Base-by-base conservation (phyloP, 805 yeast genomes). In the Cyberlindnera xishuangbannaensis region DNA sequence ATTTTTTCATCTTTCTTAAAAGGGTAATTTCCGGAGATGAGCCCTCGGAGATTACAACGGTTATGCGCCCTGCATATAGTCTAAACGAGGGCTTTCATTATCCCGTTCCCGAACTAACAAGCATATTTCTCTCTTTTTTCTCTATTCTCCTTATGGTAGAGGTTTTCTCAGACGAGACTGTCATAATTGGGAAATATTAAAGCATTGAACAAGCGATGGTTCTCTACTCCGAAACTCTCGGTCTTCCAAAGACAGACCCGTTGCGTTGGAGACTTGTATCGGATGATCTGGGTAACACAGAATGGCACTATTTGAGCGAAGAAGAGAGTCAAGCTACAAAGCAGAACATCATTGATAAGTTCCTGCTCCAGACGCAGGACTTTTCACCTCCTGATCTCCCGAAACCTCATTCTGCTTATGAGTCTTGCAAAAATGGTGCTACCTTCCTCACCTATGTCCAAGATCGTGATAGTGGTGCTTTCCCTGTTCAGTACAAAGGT, bases 401-500 rank as follows among this genome's bases (percentile, higher is more conserved):
- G 13, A 58, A 58, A 3, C 53, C 55, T 1, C 36, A 40, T 15
- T 65, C 69, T 1, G 73, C 85, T 0, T 55, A 57, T 21, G 77
- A 79, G 27, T 74, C 94, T 4, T 81, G 88, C 2, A 56, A 66
- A 26, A 79, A 83, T 43, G 92, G 90, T 15, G 90, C 88, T 3
- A 65, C 70, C 2, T 87, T 84, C 50, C 72, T 84, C 33, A 51
- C 70, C 18, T 52, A 65, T 7, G 48, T 90, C n/a, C 97, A 92
- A 54, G 90, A 83, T 34, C 58, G 63, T 1, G 36, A 37, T 28
- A 72, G 79, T n/a, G 99, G 98, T 0, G 75, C 78, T 7, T 84
- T 90, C 61, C 96, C 97, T 1, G 76, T 82, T 48, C 95, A 85
- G 53, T 92, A 92, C 53, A 87, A 87, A 43, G 99, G 99, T 2